Conservation (phyloP, 2,329 filamentous ascomycete genomes). For the Xylaria sp. region DNA sequence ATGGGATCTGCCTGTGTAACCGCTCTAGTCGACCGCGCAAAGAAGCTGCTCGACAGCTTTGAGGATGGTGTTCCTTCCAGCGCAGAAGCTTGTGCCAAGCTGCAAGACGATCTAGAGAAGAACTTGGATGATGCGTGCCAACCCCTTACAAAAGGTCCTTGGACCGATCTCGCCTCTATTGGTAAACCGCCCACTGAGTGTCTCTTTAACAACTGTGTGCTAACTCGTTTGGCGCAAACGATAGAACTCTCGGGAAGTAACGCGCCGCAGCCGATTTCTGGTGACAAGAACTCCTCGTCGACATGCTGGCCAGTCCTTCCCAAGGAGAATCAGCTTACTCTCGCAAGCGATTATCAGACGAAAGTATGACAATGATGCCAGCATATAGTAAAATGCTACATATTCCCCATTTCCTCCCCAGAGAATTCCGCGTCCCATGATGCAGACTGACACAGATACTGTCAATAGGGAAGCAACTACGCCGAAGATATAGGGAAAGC, state of each 20-base stretch:
- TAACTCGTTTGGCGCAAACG: background rate
- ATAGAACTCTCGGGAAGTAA: slow-evolving; percentile 25
- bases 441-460: background rate
- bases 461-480: background rate
- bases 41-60: slow-evolving; percentile 9
- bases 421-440: background rate
- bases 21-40: slow-evolving; percentile 27
- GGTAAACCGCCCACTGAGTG: background rate
- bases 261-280: slow-evolving; percentile 20
- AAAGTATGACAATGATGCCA: background rate
- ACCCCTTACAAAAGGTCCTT: slow-evolving; percentile 12
- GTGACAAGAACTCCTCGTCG: slow-evolving; percentile 29
- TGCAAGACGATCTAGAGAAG: slow-evolving; percentile 27
- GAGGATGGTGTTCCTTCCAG: background rate
- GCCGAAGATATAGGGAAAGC: slow-evolving; percentile 3
- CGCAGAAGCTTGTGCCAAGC: slow-evolving; percentile 17
- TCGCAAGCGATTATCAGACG: slow-evolving; percentile 24
- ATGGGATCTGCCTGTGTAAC: slow-evolving; percentile 32
- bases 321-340: slow-evolving; percentile 31
- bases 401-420: background rate
- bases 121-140: slow-evolving; percentile 25
- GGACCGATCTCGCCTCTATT: slow-evolving; percentile 14
- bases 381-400: background rate
- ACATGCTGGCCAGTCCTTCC: slow-evolving; percentile 34
- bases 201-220: background rate